Percentiles rank a stretch among this genome's conserved stretches.
Conservation (phyloP, 306 rosid genomes). For the Trichosanthes truncata region DNA sequence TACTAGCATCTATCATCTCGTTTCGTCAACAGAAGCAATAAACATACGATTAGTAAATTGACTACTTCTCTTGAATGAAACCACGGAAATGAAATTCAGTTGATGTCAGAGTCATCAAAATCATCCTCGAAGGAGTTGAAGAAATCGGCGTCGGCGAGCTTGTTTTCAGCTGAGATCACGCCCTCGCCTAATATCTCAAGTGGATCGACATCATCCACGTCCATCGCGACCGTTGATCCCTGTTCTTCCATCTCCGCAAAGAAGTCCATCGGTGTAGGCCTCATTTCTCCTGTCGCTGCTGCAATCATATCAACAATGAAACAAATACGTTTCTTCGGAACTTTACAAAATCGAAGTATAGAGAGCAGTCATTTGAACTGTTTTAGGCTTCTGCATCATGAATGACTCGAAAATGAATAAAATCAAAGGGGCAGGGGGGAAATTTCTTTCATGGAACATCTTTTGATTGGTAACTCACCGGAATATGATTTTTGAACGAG, state of each 20-base stretch:
- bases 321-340: neutral
- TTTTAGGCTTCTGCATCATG: neutral
- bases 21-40: neutral
- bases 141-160: slow-evolving; percentile 76
- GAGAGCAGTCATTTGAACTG: neutral
- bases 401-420: neutral
- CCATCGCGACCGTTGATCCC: slow-evolving; percentile 79
- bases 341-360: neutral
- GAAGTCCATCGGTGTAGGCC: slow-evolving; percentile 56
- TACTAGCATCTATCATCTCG: neutral
- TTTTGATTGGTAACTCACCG: neutral
- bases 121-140: slow-evolving; percentile 70
- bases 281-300: slow-evolving; percentile 14
- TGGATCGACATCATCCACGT: slow-evolving; percentile 73
- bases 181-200: slow-evolving; percentile 60
- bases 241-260: slow-evolving; percentile 79
- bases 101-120: slow-evolving; percentile 76
- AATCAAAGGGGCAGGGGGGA: neutral
- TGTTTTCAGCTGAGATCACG: slow-evolving; percentile 43
- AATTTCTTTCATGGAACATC: neutral
- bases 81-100: slow-evolving; percentile 9
- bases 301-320: neutral
- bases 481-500: neutral
- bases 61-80: neutral
- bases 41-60: neutral